Base-by-base conservation (phyloP, 805 yeast species). In the Wickerhamomyces pijperi region DNA sequence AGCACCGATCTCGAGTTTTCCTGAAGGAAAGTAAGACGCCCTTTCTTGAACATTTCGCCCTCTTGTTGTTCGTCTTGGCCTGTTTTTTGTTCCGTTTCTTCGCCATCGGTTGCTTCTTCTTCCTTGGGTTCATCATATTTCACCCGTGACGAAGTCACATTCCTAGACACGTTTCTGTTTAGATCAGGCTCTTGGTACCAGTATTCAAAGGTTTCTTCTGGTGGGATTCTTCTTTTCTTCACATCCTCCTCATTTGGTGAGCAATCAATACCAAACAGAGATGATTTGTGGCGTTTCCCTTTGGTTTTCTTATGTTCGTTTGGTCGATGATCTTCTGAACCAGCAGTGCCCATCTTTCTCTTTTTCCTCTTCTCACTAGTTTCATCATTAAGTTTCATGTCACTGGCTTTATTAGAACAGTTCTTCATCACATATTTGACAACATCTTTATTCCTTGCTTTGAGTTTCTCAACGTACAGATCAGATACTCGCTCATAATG, bases 191-290 rank as follows among this genome's bases (percentile, higher is more conserved):
- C 51, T 25, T 43, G 40, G 13, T 43, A 39, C 56, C 56, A 52
- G 14, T 42, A 38, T 38, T 52, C 56, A 37, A 42, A 52, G 2
- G 54, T 50, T 18, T 46, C 44, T 17, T 47, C 51, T 2, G 55
- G 46, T 7, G 38, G 36, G 21, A 41, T 23, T 16, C 29, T 15
- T 19, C 39, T 34, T 12, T 32, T 37, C 23, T 21, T 35, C 5
- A 25, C 5, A 25, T 9, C 13, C 5, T 5, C 9, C 13, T 25
- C 29, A 13, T 25, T 25, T 7, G 29, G n/a, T 8, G 29, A 25
- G 13, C 29, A 25, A 12, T 25, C 29, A 8, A 25, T 11, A 4
- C 29, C 29, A 12, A 25, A 25, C 13, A 14, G 29, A 9, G 29
- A 25, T 21, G 23, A 21, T 21, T 21, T 21, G 9, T 21, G 6